A percentile compares a stretch with the other conserved stretches of the same genome.
Conservation (phyloP, 139 green algal genomes). For the Micractinium sp. region DNA sequence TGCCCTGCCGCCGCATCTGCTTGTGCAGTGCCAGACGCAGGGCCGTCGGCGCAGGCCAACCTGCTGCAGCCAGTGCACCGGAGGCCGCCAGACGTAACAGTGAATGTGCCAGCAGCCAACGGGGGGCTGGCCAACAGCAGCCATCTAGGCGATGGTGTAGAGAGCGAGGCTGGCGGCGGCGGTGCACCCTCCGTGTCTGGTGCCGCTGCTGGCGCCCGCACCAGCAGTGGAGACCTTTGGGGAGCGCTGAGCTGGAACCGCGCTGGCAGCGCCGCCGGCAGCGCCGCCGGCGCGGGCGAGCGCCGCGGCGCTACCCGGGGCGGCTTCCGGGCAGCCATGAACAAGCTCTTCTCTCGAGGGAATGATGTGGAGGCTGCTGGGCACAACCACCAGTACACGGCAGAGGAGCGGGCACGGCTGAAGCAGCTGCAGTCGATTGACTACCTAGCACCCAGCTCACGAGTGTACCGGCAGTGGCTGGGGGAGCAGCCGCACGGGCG, state of each 20-base stretch:
- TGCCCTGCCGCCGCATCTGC: background rate
- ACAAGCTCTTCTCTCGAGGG: slow-evolving; percentile 34
- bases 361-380: slow-evolving; percentile 58
- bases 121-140: slow-evolving; percentile 4
- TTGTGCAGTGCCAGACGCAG: too few species aligned
- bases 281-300: background rate
- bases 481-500: slow-evolving; percentile 63
- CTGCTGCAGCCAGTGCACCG: background rate
- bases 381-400: slow-evolving; percentile 76
- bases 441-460: slow-evolving; percentile 86
- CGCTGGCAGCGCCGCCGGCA: background rate
- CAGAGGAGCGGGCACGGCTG: slow-evolving; percentile 71
- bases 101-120: background rate
- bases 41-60: background rate
- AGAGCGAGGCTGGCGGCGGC: background rate
- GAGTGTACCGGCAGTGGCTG: slow-evolving; percentile 83
- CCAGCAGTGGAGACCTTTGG: background rate
- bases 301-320: background rate
- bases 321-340: slow-evolving; percentile 4
- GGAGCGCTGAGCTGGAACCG: background rate
- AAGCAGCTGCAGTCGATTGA: slow-evolving; percentile 84
- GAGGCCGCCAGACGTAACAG: slow-evolving; percentile 11
- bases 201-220: background rate
- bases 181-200: background rate
- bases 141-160: slow-evolving; percentile 14